These are phyloP conservation scores for Russula olivacea DNA, from an alignment of 768 basidiomycete species.

Conservation along the genomic window DNA sequence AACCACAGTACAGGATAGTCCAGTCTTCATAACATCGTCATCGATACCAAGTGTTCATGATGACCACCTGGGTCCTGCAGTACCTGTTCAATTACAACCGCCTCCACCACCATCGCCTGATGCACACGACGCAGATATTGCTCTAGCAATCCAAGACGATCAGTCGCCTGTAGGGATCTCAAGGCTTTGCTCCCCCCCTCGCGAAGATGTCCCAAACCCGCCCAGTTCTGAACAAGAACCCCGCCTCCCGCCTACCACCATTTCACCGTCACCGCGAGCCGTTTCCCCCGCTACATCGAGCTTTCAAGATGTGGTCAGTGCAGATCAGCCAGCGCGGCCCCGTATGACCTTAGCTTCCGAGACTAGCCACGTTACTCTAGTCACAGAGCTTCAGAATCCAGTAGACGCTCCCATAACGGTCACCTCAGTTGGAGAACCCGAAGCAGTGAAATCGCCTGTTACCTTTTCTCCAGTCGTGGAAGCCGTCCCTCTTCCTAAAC, in stretches of 20 bases:
- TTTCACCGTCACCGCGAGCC: conserved; percentile 5
- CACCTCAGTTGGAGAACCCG: background rate
- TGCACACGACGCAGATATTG: background rate
- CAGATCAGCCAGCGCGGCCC: background rate
- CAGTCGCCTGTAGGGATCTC: background rate
- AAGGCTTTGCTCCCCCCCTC: background rate
- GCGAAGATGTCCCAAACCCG: conserved; percentile 1
- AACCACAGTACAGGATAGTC: background rate
- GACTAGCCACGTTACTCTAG: background rate
- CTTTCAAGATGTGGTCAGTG: background rate
- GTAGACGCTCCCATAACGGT: background rate
- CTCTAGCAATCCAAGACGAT: background rate
- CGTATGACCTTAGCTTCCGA: background rate
- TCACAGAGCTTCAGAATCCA: background rate
- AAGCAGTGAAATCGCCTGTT: background rate
- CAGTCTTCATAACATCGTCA: background rate
- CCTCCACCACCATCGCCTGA: background rate
- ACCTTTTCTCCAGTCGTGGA: background rate
- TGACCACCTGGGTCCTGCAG: background rate
- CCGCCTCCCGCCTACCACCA: background rate
- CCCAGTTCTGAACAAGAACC: background rate
- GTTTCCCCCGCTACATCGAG: background rate
- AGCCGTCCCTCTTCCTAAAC: background rate
- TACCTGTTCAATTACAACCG: background rate
- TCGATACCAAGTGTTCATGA: background rate